Percentiles rank a stretch among this genome's conserved stretches.
Evolutionary conservation across 2,329 filamentous ascomycete genomes (phyloP).

Genomic region (Ophiocordyceps camponoti-floridani): DNA sequence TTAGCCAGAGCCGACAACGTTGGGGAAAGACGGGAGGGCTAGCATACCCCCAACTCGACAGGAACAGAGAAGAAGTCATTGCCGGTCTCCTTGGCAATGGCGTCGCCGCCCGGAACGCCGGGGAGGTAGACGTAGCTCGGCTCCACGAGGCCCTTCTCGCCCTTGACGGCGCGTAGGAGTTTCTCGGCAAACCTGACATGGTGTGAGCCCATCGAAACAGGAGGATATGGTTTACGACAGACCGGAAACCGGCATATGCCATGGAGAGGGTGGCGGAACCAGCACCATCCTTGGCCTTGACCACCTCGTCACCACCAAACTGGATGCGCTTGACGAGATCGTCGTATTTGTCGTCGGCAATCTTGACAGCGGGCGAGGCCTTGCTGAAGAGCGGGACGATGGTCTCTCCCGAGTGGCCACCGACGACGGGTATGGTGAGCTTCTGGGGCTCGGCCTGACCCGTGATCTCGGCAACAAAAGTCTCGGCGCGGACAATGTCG

Average conservation of each 20-base stretch:
- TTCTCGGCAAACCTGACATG: constrained; percentile 69
- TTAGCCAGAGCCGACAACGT: constrained; percentile 7
- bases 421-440: constrained; percentile 78
- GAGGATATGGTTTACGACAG: constrained; percentile 11
- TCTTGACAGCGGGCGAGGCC: constrained; percentile 59
- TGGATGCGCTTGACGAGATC: constrained; percentile 87
- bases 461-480: constrained; percentile 74
- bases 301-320: constrained; percentile 94
- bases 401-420: constrained; percentile 94
- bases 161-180: constrained; percentile 72
- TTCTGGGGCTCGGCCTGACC: constrained; percentile 71
- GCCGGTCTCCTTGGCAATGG: constrained; percentile 67
- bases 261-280: constrained; percentile 86
- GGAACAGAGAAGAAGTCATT: constrained; percentile 92
- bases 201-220: background rate
- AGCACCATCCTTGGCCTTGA: constrained; percentile 83
- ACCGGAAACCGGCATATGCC: constrained; percentile 92
- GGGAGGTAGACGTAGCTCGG: constrained; percentile 92
- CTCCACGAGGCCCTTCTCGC: constrained; percentile 85
- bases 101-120: constrained; percentile 74
- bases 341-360: constrained; percentile 80
- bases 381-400: constrained; percentile 97
- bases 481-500: constrained; percentile 95
- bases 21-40: background rate
- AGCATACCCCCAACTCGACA: constrained; percentile 81